A percentile compares a stretch with the other conserved stretches of the same genome.
Conservation (phyloP, 768 basidiomycete species). For the Mycena rebaudengoi region DNA sequence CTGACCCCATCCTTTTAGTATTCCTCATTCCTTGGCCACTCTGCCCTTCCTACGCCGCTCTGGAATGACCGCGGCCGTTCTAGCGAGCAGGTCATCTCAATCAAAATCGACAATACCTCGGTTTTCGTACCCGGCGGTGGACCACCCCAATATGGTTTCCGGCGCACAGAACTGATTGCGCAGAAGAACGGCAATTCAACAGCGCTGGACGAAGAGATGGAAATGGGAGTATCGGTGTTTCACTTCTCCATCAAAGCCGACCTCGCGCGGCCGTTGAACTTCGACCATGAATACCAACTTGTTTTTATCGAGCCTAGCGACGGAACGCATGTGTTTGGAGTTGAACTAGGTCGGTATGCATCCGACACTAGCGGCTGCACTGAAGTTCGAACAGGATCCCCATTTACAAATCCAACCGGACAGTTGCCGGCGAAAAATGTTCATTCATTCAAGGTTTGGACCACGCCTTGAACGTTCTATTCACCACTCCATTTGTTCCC, state of each 20-base stretch:
- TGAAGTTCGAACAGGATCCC: constrained; percentile 52
- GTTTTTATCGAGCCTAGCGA: constrained; percentile 71
- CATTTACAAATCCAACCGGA: constrained; percentile 62
- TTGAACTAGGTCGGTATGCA: constrained; percentile 60
- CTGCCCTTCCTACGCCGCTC: constrained; percentile 55
- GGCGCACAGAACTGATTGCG: constrained; percentile 67
- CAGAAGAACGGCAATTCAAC: constrained; percentile 48
- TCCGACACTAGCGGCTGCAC: neutral
- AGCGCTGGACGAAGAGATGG: constrained; percentile 48
- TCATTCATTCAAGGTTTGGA: constrained; percentile 63
- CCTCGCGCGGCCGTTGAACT: constrained; percentile 54
- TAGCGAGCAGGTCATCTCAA: constrained; percentile 59
- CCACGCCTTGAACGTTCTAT: constrained; percentile 61
- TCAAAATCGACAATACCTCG: constrained; percentile 65
- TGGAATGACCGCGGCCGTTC: constrained; percentile 47
- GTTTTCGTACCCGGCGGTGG: constrained; percentile 62
- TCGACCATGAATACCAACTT: constrained; percentile 67
- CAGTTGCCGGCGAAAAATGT: constrained; percentile 51
- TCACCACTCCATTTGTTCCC: constrained; percentile 53
- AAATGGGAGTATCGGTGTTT: constrained; percentile 55
- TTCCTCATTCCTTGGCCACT: constrained; percentile 48
- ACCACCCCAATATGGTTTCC: constrained; percentile 62
- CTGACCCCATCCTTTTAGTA: constrained; percentile 44
- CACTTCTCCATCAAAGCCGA: constrained; percentile 59
- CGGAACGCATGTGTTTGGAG: constrained; percentile 65